phyloP scores from a whole-genome alignment of 2,329 filamentous ascomycete species.

The Microdochium bolleyi region DNA sequence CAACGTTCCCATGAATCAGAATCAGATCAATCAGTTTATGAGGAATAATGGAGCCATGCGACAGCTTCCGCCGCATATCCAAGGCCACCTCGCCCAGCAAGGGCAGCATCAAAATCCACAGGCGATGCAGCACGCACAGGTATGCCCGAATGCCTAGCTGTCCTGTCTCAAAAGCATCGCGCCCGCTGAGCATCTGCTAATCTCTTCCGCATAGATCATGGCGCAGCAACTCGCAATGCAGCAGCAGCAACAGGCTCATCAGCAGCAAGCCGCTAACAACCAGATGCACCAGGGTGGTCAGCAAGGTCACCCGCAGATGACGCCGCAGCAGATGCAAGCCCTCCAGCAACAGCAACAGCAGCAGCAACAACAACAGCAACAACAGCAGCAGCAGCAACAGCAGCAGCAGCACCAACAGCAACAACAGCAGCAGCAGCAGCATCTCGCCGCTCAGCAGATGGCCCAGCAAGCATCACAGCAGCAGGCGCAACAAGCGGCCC shows the following conservation, averaged over 20 bases:
- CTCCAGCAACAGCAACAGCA: conserved; percentile 26
- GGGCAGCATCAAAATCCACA: conserved; percentile 15
- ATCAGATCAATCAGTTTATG: conserved; percentile 33
- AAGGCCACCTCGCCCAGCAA: conserved; percentile 23
- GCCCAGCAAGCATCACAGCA: conserved; percentile 26
- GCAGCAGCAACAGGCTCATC: conserved; percentile 24
- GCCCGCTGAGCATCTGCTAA: too few species aligned
- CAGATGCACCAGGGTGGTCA: conserved; percentile 30
- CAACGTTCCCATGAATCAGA: conserved; percentile 31
- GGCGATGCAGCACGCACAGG: conserved; percentile 15
- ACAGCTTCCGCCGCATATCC: conserved; percentile 33
- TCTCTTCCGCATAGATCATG: conserved; percentile 4
- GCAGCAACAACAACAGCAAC: conserved; percentile 24
- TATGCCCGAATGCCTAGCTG: too few species aligned
- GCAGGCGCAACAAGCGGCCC: conserved; percentile 18
- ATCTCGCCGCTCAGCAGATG: conserved; percentile 18
- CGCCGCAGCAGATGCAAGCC: conserved; percentile 31
- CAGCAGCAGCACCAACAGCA: conserved; percentile 26
- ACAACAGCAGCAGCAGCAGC: conserved; percentile 24
- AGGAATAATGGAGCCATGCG: conserved; percentile 25
- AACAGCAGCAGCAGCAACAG: conserved; percentile 22
- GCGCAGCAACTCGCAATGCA: conserved; percentile 25
- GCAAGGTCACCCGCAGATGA: conserved; percentile 25
- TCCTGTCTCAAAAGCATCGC: too few species aligned
- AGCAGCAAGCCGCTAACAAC: conserved; percentile 31